Base-by-base conservation (phyloP, 495 filamentous ascomycete genomes). In the Penicillium parvum region DNA sequence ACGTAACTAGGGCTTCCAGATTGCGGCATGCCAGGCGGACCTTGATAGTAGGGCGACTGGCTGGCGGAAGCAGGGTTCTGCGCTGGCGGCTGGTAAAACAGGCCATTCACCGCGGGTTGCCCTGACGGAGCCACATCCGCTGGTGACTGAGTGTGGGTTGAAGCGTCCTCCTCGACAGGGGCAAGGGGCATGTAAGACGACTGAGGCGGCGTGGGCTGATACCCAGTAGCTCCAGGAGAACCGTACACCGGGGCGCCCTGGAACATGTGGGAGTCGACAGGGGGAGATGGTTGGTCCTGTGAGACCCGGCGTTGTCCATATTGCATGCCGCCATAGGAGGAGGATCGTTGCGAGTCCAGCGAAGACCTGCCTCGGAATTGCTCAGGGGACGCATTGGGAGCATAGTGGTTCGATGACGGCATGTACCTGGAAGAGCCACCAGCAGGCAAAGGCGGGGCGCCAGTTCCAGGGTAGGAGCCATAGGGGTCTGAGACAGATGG, bases 401-500 rank as follows among this genome's bases (percentile, higher is more conserved):
- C 72, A 48, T 75, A 71, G 21, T 70, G 71, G 22, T 55, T 65
- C 7, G 61, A 63, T n/a, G n/a, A n/a, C 18, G 85, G 84, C 25
- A 84, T 77, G 64, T 89, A 88, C 37, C 77, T 75, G 18, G 84
- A 85, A 20, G 69, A 64, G 9, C 67, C 65, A 39, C 66, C 54
- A 14, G 64, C 47, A n/a, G 73, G 52, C 29, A 63, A 55, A 4
- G 63, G 58, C 38, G 64, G 63, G 8, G 58, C 58, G 25, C 57
- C 63, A 28, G 60, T 47, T 36, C 61, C 57, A 28, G 63, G 61
- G 50, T 69, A 77, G 18, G 80, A 74, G 4, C 78, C 82, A 54
- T 95, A 90, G 10, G 96, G 61, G 45, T 96, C 89, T 9, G 78
- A 76, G 23, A 77, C 72, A 1, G 88, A 95, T 3, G 84, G 83